Evolutionary conservation across 768 basidiomycete species (phyloP).

Genomic region (Hypsizygus marmoreus): DNA sequence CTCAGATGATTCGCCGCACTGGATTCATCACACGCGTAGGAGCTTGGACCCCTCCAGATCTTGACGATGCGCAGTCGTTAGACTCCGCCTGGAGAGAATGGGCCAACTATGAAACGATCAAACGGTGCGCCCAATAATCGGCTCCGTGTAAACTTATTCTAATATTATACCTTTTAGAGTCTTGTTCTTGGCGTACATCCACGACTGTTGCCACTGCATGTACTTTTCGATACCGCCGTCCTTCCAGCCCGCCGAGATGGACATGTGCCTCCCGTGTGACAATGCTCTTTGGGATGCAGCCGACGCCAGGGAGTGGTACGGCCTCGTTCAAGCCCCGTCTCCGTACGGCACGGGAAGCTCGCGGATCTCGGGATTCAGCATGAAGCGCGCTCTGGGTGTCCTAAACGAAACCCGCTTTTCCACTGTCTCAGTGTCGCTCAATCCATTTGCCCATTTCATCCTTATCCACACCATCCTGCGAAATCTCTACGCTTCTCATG

Average conservation of each 20-base stretch:
- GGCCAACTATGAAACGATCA: constrained; percentile 57
- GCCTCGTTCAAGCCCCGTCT: constrained; percentile 39
- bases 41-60: constrained; percentile 45
- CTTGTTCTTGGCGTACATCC: constrained; percentile 52
- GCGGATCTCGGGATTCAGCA: constrained; percentile 38
- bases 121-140: constrained; percentile 42
- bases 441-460: constrained; percentile 46
- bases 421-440: constrained; percentile 30
- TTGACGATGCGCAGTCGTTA: constrained; percentile 34
- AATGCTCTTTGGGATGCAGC: constrained; percentile 54
- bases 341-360: constrained; percentile 37
- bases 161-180: constrained; percentile 32
- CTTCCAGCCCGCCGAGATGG: constrained; percentile 48
- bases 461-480: constrained; percentile 49
- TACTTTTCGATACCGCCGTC: constrained; percentile 52
- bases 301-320: constrained; percentile 51
- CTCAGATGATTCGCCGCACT: constrained; percentile 50
- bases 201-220: constrained; percentile 58
- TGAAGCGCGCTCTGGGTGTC: constrained; percentile 37
- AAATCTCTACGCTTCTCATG: constrained; percentile 34
- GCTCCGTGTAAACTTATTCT: constrained; percentile 4
- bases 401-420: constrained; percentile 35
- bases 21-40: constrained; percentile 45
- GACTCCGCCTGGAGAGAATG: constrained; percentile 58
- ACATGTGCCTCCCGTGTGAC: constrained; percentile 57